Conservation (phyloP, 164 flowering plant species). For the Vitis labrusca region DNA sequence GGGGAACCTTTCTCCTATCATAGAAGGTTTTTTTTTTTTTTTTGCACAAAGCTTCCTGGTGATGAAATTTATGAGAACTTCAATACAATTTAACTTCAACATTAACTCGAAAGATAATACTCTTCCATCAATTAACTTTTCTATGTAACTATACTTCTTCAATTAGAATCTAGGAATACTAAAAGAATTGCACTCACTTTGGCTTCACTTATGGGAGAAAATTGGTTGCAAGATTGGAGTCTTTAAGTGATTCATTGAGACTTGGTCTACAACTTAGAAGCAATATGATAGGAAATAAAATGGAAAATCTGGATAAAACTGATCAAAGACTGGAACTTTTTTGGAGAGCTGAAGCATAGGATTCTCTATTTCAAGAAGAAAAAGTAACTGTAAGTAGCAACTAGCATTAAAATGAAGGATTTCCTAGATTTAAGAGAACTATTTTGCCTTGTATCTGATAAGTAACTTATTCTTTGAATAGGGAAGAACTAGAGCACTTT, state of each 20-base stretch:
- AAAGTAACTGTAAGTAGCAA: constrained; percentile 58
- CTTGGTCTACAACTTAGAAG: constrained; percentile 25
- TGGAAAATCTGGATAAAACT: constrained; percentile 17
- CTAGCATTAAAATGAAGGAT: background rate
- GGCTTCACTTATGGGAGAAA: constrained; percentile 26
- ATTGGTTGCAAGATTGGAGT: constrained; percentile 23
- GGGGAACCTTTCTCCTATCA: too few species aligned
- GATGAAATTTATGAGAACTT: too few species aligned
- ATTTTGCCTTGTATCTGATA: background rate
- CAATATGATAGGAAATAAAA: background rate
- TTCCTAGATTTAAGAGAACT: background rate
- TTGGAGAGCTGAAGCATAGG: constrained; percentile 53
- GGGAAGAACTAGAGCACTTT: constrained; percentile 60
- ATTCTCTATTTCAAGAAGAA: constrained; percentile 70
- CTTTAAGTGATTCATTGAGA: constrained; percentile 26
- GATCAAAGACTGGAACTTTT: constrained; percentile 28
- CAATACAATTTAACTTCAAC: too few species aligned
- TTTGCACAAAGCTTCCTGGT: too few species aligned
- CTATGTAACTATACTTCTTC: too few species aligned
- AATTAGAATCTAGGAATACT: background rate
- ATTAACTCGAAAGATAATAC: too few species aligned
- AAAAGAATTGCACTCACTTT: background rate
- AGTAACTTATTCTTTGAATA: constrained; percentile 20
- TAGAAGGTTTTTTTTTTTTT: too few species aligned
- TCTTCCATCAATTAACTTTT: too few species aligned